phyloP scores from a whole-genome alignment of 1,139 yeast species.

The Wickerhamomyces sp. region DNA sequence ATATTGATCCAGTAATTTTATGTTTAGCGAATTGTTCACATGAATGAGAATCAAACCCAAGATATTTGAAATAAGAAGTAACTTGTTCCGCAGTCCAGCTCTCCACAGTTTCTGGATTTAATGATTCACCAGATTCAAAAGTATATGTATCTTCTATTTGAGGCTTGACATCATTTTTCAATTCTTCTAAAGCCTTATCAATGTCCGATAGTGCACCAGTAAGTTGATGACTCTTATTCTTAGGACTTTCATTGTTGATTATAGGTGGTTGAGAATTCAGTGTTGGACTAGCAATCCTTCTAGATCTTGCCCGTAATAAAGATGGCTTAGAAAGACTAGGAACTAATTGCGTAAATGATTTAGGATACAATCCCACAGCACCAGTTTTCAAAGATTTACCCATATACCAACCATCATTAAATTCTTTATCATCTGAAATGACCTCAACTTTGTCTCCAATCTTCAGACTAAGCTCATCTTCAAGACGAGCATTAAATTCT shows the following conservation, averaged over 20 bases:
- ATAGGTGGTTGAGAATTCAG: too few species aligned
- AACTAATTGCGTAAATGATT: constrained; percentile 62
- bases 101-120: constrained; percentile 47
- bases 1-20: constrained; percentile 81
- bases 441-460: constrained; percentile 88
- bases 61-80: constrained; percentile 62
- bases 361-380: constrained; percentile 85
- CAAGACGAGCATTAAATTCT: constrained; percentile 80
- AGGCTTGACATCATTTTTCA: constrained; percentile 34
- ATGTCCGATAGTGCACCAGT: constrained; percentile 71
- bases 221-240: constrained; percentile 32
- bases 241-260: too few species aligned
- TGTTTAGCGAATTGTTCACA: constrained; percentile 81
- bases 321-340: constrained; percentile 29
- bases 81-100: constrained; percentile 91
- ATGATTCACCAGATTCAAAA: constrained; percentile 20
- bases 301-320: constrained; percentile 54
- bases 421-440: constrained; percentile 87
- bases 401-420: constrained; percentile 97
- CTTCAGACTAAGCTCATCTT: constrained; percentile 77
- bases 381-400: constrained; percentile 72
- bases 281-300: constrained; percentile 38
- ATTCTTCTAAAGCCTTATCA: constrained; percentile 77
- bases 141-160: constrained; percentile 7
- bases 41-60: constrained; percentile 70